phyloP scores from a whole-genome alignment of 2,329 filamentous ascomycete species.

The Ilyonectria mors-panacis region DNA sequence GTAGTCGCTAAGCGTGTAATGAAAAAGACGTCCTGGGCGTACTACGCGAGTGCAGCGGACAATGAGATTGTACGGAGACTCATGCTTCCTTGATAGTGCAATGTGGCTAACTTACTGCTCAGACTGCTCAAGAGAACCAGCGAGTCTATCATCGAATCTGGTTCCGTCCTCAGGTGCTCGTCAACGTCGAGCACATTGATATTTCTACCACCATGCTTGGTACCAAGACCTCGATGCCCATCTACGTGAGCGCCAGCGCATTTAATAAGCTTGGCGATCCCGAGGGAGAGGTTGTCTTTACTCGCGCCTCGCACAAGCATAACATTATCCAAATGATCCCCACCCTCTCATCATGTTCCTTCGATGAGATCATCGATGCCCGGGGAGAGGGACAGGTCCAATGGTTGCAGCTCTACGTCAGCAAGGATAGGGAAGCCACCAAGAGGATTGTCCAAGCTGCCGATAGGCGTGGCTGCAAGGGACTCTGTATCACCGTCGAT shows the following conservation, averaged over 20 bases:
- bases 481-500: slow-evolving; percentile 97
- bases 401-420: slow-evolving; percentile 98
- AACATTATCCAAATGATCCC: slow-evolving; percentile 98
- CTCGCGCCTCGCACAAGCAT: slow-evolving; percentile 86
- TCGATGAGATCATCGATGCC: slow-evolving; percentile 98
- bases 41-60: slow-evolving; percentile 91
- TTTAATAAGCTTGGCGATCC: slow-evolving; percentile 94
- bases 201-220: slow-evolving; percentile 96
- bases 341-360: slow-evolving; percentile 94
- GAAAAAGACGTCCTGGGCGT: slow-evolving; percentile 97
- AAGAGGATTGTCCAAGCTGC: slow-evolving; percentile 92
- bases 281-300: slow-evolving; percentile 94
- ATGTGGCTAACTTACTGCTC: slow-evolving; percentile 1
- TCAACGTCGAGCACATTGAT: slow-evolving; percentile 91
- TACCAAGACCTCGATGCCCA: slow-evolving; percentile 85
- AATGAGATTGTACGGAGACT: slow-evolving; percentile 58
- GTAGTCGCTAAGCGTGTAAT: slow-evolving; percentile 89
- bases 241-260: slow-evolving; percentile 97
- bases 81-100: background rate
- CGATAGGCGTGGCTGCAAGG: slow-evolving; percentile 91
- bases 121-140: slow-evolving; percentile 97
- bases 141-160: slow-evolving; percentile 95
- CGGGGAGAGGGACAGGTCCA: slow-evolving; percentile 83
- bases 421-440: slow-evolving; percentile 94
- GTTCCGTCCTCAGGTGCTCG: slow-evolving; percentile 92